Evolutionary conservation across 2,329 filamentous ascomycete genomes (phyloP), one percentile per base, ranked within the genome.

Genomic region (Sporothrix globosa): DNA sequence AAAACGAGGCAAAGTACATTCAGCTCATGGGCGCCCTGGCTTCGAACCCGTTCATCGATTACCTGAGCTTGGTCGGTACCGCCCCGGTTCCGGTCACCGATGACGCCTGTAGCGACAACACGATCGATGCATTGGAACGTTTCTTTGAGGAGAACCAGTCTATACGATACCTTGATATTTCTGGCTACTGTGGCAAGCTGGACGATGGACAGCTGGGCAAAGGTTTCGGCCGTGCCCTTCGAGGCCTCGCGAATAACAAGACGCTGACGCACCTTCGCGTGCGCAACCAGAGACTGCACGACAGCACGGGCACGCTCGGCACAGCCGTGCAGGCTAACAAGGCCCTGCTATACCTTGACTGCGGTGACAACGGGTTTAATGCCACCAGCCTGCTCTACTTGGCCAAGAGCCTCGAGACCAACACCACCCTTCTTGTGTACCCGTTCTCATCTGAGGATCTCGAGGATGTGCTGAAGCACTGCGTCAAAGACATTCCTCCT

Each of bases 151-250:
- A 79, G 34, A 88, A 88, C 76, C 76, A 78, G 9, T 83, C 82
- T 0, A 78, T 88, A 58, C 82, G 80, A n/a, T 86, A 81, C 70
- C 80, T 88, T 2, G 86, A 88, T 73, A 78, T 88, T 9, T 88
- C 86, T 0, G 86, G 86, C 1, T 87, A 84, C 74, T 83, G 83
- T 61, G 84, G 85, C 58, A 87, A 86, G 75, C 78, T 88, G 7
- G 86, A 88, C 73, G 86, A 88, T 72, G 83, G 84, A 0, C 83
- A 86, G 71, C 80, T 88, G 11, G 85, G 85, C 19, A 82, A 80
- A 70, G 84, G 84, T 10, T 85, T 87, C 71, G 85, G 84, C 0
- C 82, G 81, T 48, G 81, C 85, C 0, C 78, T 88, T 9, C 72
- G 74, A 2, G 72, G 73, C 4, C 75, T 80, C 4, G 72, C 74